phyloP scores from a whole-genome alignment of 805 yeast genomes.

The Lachancea sp. region DNA sequence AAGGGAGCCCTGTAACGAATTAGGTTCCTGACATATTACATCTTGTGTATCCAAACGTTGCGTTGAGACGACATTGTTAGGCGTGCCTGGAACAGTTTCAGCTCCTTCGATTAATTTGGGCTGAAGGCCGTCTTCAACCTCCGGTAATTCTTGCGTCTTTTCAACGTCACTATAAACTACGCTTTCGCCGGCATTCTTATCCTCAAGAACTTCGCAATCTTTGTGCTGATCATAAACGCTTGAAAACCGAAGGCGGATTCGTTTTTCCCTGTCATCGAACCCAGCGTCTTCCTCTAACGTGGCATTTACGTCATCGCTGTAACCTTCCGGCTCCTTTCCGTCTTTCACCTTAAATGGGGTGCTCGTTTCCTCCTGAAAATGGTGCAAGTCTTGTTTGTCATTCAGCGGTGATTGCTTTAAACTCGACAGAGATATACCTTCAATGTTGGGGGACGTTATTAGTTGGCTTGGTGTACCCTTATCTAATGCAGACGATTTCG shows the following conservation, averaged over 20 bases:
- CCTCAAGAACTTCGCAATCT: background rate
- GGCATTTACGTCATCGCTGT: background rate
- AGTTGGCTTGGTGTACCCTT: constrained; percentile 1
- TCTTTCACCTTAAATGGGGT: background rate
- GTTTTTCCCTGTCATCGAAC: constrained; percentile 4
- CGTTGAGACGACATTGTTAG: background rate
- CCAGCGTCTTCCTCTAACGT: background rate
- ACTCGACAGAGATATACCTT: background rate
- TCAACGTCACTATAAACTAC: constrained; percentile 24
- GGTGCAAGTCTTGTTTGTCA: background rate
- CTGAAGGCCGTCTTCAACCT: constrained; percentile 18
- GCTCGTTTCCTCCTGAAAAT: background rate
- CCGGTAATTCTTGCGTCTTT: constrained; percentile 28
- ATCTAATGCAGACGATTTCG: background rate
- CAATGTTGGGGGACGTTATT: background rate
- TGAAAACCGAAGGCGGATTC: constrained; percentile 6
- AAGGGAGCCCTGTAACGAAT: background rate
- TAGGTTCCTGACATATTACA: background rate
- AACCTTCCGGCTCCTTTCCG: background rate
- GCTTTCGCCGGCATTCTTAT: constrained; percentile 5
- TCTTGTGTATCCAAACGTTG: background rate
- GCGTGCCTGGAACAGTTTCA: background rate
- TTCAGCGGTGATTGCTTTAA: background rate
- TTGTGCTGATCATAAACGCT: constrained; percentile 2
- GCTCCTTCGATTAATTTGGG: background rate